Evolutionary conservation across 768 basidiomycete genomes (phyloP).

Genomic region (Nevesoporus exiguus): DNA sequence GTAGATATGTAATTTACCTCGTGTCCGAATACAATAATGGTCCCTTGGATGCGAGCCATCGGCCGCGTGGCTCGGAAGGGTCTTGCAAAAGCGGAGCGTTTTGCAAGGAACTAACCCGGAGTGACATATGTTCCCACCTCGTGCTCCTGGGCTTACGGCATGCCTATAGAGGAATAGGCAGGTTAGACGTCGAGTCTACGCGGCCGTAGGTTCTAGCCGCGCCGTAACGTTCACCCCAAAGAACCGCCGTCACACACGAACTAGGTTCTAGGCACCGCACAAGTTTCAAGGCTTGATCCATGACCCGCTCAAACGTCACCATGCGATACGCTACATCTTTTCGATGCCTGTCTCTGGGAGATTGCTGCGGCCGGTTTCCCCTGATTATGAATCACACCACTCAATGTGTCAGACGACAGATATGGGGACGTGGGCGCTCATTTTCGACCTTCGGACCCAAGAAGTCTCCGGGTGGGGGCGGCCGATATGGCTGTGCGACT

Average conservation of each 20-base stretch:
- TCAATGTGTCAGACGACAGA: neutral
- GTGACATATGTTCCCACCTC: slow-evolving; percentile 1
- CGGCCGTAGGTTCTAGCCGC: slow-evolving; percentile 1
- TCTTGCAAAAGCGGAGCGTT: neutral
- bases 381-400: slow-evolving; percentile 12
- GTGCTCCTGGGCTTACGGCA: neutral
- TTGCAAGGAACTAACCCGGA: neutral
- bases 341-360: neutral
- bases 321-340: too few relatives aligned
- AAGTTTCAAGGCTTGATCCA: neutral
- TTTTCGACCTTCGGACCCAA: slow-evolving; percentile 5
- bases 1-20: slow-evolving; percentile 30
- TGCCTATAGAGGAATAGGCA: neutral
- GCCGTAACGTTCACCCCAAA: neutral
- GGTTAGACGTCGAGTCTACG: neutral
- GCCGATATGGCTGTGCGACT: slow-evolving; percentile 15
- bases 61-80: neutral
- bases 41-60: neutral
- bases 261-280: neutral
- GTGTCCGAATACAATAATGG: slow-evolving; percentile 12
- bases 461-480: slow-evolving; percentile 7
- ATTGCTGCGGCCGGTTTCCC: slow-evolving; percentile 4
- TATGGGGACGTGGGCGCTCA: slow-evolving; percentile 1
- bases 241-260: neutral
- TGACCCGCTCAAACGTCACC: neutral